Percentiles rank a stretch among this genome's conserved stretches.
Conservation (phyloP, 371 early-diverging fungal species). For the Batkoa obscura region DNA sequence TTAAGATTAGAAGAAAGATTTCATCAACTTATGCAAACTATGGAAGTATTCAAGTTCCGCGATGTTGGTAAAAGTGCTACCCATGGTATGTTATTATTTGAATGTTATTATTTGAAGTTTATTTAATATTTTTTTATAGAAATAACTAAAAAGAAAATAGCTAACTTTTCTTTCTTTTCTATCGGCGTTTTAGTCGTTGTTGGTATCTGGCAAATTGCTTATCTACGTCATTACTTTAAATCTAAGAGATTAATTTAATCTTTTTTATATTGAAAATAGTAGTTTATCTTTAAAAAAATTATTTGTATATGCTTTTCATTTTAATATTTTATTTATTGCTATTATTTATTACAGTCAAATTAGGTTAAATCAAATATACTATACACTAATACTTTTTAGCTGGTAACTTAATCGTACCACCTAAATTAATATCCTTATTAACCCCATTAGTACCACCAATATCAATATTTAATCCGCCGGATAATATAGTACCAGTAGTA, state of each 20-base stretch:
- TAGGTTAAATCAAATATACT: too few species aligned
- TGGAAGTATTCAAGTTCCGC: background rate
- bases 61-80: constrained; percentile 3
- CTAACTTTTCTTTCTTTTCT: background rate
- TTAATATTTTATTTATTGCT: too few species aligned
- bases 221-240: constrained; percentile 4
- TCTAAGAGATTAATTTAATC: constrained; percentile 5
- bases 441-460: too few species aligned
- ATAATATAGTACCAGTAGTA: too few species aligned
- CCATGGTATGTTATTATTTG: background rate
- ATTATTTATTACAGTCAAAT: too few species aligned
- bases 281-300: too few species aligned
- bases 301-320: too few species aligned
- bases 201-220: constrained; percentile 5
- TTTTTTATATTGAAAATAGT: too few species aligned
- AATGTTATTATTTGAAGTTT: background rate
- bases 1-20: background rate
- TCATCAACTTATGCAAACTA: background rate
- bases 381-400: too few species aligned
- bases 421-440: too few species aligned
- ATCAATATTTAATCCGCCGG: too few species aligned
- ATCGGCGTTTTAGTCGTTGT: constrained; percentile 1
- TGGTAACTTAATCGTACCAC: too few species aligned
- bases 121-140: background rate
- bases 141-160: background rate